Evolutionary conservation across 2,329 filamentous ascomycete species (phyloP).

Genomic region (Dendryphion nanum): DNA sequence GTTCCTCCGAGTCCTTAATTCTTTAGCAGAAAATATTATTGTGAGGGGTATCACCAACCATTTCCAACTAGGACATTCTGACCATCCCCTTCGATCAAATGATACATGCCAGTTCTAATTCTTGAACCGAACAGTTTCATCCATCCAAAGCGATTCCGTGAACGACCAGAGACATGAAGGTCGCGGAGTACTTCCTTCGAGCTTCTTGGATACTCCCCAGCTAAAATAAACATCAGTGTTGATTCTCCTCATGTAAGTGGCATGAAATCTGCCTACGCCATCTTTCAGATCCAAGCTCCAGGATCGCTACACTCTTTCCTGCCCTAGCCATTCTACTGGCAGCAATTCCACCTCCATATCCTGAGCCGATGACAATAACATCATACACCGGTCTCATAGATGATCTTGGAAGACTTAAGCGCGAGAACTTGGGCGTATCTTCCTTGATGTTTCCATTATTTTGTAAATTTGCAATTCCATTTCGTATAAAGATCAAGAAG

Average conservation of each 20-base stretch:
- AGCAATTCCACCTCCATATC: constrained; percentile 67
- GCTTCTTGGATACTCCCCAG: constrained; percentile 61
- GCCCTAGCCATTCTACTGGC: constrained; percentile 64
- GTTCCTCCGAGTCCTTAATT: constrained; percentile 60
- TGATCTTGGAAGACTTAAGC: constrained; percentile 50
- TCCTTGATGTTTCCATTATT: no score
- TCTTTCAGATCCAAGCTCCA: constrained; percentile 63
- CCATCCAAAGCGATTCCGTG: no score
- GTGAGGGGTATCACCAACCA: constrained; percentile 37
- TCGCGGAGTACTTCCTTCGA: constrained; percentile 50
- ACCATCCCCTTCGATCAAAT: constrained; percentile 61
- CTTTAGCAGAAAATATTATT: not conserved
- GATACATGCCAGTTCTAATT: constrained; percentile 63
- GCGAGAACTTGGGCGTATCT: not conserved
- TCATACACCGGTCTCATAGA: constrained; percentile 61
- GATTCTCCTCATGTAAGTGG: no score
- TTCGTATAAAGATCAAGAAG: no score
- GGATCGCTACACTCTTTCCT: constrained; percentile 60
- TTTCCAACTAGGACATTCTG: constrained; percentile 63
- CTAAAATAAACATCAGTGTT: constrained; percentile 2
- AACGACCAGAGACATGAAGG: constrained; percentile 52
- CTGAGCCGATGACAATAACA: constrained; percentile 66
- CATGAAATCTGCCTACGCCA: constrained; percentile 47
- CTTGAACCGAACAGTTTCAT: constrained; percentile 47
- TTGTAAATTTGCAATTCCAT: no score